Percentiles rank a stretch among this genome's conserved stretches.
Conservation (phyloP, 805 yeast species). For the Cyberlindnera subsufficiens region DNA sequence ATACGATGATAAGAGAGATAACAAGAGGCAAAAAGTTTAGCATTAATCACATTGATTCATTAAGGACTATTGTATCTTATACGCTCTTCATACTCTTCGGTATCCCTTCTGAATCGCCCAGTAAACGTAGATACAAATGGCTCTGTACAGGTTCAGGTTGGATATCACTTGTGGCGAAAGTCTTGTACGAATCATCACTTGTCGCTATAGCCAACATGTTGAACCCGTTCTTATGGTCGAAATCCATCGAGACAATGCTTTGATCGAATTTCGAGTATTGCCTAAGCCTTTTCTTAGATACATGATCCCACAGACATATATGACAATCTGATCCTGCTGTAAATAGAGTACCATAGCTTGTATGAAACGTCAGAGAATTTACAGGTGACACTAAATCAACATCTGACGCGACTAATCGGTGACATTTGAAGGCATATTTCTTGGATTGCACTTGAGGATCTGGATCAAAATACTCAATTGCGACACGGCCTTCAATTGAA, state of each 20-base stretch:
- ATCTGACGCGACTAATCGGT: conserved; percentile 42
- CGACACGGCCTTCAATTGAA: conserved; percentile 79
- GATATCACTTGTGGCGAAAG: conserved; percentile 22
- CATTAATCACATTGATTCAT: conserved; percentile 2
- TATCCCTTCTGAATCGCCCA: conserved; percentile 16
- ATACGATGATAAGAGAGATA: conserved; percentile 21
- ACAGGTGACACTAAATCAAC: conserved; percentile 67
- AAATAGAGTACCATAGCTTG: conserved; percentile 66
- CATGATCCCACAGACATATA: conserved; percentile 86
- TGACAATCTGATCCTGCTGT: conserved; percentile 93
- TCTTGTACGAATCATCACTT: conserved; percentile 44
- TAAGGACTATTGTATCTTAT: not conserved
- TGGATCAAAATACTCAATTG: conserved; percentile 61
- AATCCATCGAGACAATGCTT: conserved; percentile 37
- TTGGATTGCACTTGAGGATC: conserved; percentile 32
- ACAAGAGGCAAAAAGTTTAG: conserved; percentile 21
- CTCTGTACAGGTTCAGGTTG: conserved; percentile 13
- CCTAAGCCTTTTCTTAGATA: conserved; percentile 69
- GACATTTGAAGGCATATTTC: conserved; percentile 80
- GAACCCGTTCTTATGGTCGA: conserved; percentile 24
- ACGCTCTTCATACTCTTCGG: conserved; percentile 7
- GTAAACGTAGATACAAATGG: conserved; percentile 12
- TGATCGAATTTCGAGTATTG: conserved; percentile 51
- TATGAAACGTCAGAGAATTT: conserved; percentile 73
- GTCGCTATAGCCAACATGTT: conserved; percentile 38